Base-by-base conservation (phyloP, 2,329 filamentous ascomycete genomes). In the Xylaria sp. region DNA sequence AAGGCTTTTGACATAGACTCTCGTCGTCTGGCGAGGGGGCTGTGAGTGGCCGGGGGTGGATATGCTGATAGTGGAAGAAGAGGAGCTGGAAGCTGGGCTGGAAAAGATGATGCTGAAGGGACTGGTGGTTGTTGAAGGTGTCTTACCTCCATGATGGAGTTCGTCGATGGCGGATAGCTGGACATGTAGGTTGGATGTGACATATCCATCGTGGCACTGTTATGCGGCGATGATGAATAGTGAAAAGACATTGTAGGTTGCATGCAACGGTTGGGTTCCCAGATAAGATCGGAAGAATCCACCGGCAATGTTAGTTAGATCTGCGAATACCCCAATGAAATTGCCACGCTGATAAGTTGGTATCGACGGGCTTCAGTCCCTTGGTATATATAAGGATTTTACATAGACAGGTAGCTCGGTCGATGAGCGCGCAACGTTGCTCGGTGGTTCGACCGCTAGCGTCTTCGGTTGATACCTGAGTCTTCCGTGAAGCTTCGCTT, bases 171-270 rank as follows among this genome's bases (percentile, higher is more conserved):
- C 67, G 72, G 71, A 71, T 75, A 77, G 54, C 71, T 77, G 67
- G 76, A 77, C 62, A 76, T 72, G 73, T 82, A 86, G 66, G 78
- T 77, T 61, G 80, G 74, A 60, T 81, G 79, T 58, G 81, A 76
- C 71, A 83, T 77, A 65, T 82, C 80, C 79, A 83, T 81, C 61
- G 83, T 82, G 72, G 79, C 74, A 75, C 79, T 79, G 75, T 79
- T 80, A 62, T 79, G 79, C 71, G 83, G 79, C 67, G 81, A 80
- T 71, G 83, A 81, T 72, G 83, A 81, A 75, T 86, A 86, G 71
- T 85, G 83, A 75, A 85, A 84, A 71, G 85, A 81, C 84, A 86
- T 86, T 74, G 80, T 80, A 69, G 80, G 78, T 77, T 79, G 81
- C 79, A 82, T 82, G 73, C 72, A 78, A 73, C 71, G 74, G 71